These are phyloP conservation scores for Quercus wislizeni DNA, from an alignment of 306 rosid genomes.

Conservation along the genomic window DNA sequence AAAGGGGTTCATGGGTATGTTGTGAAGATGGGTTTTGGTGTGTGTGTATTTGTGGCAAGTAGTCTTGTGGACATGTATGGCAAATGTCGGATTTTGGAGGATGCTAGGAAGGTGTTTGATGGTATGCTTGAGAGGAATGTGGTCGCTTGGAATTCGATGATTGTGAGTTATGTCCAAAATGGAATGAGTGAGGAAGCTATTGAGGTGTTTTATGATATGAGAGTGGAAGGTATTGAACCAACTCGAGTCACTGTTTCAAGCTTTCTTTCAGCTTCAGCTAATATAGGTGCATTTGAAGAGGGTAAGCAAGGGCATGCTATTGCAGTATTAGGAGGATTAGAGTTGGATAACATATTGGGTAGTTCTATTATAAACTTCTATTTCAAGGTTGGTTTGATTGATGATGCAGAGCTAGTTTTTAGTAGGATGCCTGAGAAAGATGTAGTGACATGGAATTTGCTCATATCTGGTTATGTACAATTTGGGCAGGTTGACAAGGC, in stretches of 20 bases:
- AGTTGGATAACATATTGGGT: slow-evolving; percentile 55
- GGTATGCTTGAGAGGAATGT: slow-evolving; percentile 47
- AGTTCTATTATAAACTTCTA: slow-evolving; percentile 70
- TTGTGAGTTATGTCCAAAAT: slow-evolving; percentile 52
- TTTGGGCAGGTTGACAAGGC: slow-evolving; percentile 57
- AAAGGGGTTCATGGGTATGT: slow-evolving; percentile 62
- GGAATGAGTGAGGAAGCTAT: slow-evolving; percentile 65
- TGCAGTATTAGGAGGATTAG: slow-evolving; percentile 51
- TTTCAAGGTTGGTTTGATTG: slow-evolving; percentile 71
- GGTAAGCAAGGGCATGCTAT: slow-evolving; percentile 82
- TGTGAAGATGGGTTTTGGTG: slow-evolving; percentile 43
- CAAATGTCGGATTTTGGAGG: slow-evolving; percentile 60
- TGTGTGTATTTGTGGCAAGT: slow-evolving; percentile 65
- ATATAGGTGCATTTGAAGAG: slow-evolving; percentile 45
- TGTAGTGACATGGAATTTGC: slow-evolving; percentile 55
- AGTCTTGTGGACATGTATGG: slow-evolving; percentile 90
- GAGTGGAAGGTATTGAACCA: slow-evolving; percentile 47
- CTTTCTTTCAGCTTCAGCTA: slow-evolving; percentile 66
- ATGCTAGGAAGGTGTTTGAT: slow-evolving; percentile 70
- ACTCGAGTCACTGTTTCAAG: slow-evolving; percentile 62
- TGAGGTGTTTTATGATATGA: slow-evolving; percentile 48
- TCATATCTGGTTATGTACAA: slow-evolving; percentile 60
- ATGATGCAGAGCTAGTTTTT: slow-evolving; percentile 62
- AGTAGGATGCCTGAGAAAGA: slow-evolving; percentile 48
- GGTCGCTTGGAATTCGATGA: slow-evolving; percentile 81